A percentile compares a stretch with the other conserved stretches of the same genome.
phyloP scores from a whole-genome alignment of 192 early-diverging fungal species.

The Umbelopsis ramanniana region DNA sequence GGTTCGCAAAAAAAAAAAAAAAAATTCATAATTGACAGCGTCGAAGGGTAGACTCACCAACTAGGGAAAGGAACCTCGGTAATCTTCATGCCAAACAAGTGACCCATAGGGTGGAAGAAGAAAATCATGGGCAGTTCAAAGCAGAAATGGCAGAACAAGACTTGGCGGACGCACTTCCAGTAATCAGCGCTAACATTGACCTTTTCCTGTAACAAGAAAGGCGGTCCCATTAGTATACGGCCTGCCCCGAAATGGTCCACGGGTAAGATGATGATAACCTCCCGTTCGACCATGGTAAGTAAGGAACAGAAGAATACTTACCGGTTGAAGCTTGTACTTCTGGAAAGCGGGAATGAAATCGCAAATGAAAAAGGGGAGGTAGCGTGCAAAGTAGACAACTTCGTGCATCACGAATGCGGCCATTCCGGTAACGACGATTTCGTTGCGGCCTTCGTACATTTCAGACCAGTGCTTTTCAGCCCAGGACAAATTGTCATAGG shows the following conservation, averaged over 20 bases:
- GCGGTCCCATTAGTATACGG: conserved; percentile 1
- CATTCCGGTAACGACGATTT: conserved; percentile 70
- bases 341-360: conserved; percentile 87
- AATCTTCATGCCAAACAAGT: conserved; percentile 84
- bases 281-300: neutral
- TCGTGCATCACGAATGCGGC: conserved; percentile 89
- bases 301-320: conserved; percentile 27
- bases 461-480: conserved; percentile 67
- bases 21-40: neutral
- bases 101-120: conserved; percentile 82
- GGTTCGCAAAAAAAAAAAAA: neutral
- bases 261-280: neutral
- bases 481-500: conserved; percentile 33
- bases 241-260: too few species aligned
- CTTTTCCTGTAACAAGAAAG: conserved; percentile 51
- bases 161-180: conserved; percentile 75
- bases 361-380: conserved; percentile 81
- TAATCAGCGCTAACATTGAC: conserved; percentile 65
- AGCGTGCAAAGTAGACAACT: conserved; percentile 90
- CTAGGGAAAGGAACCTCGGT: conserved; percentile 82
- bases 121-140: conserved; percentile 91
- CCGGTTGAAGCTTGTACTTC: conserved; percentile 90
- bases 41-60: conserved; percentile 47
- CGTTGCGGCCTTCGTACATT: conserved; percentile 71
- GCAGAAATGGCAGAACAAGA: conserved; percentile 77